A percentile compares a stretch with the other conserved stretches of the same genome.
Evolutionary conservation across 2,329 filamentous ascomycete genomes (phyloP).

Genomic region (Fusarium anguioides): DNA sequence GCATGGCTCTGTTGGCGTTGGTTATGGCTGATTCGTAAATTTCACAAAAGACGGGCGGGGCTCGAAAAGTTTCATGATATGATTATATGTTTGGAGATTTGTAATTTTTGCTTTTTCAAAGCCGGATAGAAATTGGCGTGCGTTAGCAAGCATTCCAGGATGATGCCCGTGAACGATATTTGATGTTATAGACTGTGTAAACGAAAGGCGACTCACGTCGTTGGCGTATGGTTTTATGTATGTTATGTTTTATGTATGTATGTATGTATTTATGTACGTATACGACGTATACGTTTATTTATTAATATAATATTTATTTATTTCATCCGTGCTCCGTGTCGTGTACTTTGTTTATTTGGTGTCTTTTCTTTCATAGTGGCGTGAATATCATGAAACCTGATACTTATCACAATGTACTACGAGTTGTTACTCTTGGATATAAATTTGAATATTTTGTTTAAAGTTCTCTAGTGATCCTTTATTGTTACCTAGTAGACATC

Average conservation of each 20-base stretch:
- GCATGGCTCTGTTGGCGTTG: constrained; percentile 95
- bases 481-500: background rate
- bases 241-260: constrained; percentile 36
- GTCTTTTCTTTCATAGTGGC: constrained; percentile 1
- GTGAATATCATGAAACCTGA: constrained; percentile 1
- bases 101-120: constrained; percentile 39
- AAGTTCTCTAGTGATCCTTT: background rate
- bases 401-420: background rate
- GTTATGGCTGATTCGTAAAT: constrained; percentile 71
- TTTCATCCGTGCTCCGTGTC: constrained; percentile 13
- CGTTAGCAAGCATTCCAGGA: constrained; percentile 46
- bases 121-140: constrained; percentile 46
- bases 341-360: constrained; percentile 10
- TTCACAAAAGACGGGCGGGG: constrained; percentile 10
- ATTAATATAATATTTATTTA: constrained; percentile 39
- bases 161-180: constrained; percentile 43
- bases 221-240: constrained; percentile 42
- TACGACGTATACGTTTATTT: constrained; percentile 32
- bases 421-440: background rate
- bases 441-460: background rate
- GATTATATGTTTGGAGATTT: constrained; percentile 26
- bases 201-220: constrained; percentile 43
- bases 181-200: constrained; percentile 46
- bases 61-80: constrained; percentile 37
- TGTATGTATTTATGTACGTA: constrained; percentile 33